These are phyloP conservation scores for Colletotrichum sansevieriae DNA, from an alignment of 2,329 filamentous ascomycete species.

Conservation along the genomic window DNA sequence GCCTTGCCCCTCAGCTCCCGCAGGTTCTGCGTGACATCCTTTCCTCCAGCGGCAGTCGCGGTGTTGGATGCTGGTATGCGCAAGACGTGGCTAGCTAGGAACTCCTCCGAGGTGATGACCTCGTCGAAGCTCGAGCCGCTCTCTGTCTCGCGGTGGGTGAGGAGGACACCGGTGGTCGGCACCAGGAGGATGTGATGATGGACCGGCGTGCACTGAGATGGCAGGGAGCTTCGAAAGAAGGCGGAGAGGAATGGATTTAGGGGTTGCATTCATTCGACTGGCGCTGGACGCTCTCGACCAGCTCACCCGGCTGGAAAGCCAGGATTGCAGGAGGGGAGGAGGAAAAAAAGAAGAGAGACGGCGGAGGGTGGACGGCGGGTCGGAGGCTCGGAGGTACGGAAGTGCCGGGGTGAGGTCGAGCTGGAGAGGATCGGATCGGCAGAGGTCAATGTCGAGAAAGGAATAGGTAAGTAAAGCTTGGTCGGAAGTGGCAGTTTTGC, in stretches of 20 bases:
- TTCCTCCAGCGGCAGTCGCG: constrained; percentile 63
- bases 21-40: constrained; percentile 73
- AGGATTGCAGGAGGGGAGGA: constrained; percentile 38
- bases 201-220: constrained; percentile 89
- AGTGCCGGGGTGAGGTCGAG: constrained; percentile 26
- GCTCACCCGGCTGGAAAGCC: constrained; percentile 41
- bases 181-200: constrained; percentile 96
- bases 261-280: constrained; percentile 79
- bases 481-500: constrained; percentile 16
- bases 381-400: constrained; percentile 17
- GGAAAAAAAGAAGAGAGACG: constrained; percentile 14
- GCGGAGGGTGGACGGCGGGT: constrained; percentile 7
- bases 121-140: constrained; percentile 82
- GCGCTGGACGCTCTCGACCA: constrained; percentile 40
- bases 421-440: constrained; percentile 8
- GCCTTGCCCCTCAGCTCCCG: constrained; percentile 93
- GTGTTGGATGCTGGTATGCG: constrained; percentile 73
- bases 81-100: constrained; percentile 95
- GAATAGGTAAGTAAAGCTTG: background rate
- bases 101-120: constrained; percentile 90
- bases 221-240: constrained; percentile 97
- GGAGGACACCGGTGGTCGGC: constrained; percentile 90
- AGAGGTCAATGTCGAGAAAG: constrained; percentile 2
- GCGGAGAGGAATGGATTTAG: constrained; percentile 98
- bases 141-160: constrained; percentile 89